A percentile compares a stretch with the other conserved stretches of the same genome.
These are phyloP conservation scores for Barnettozyma wickerhamii DNA, from an alignment of 805 yeast genomes.

Conservation along the genomic window DNA sequence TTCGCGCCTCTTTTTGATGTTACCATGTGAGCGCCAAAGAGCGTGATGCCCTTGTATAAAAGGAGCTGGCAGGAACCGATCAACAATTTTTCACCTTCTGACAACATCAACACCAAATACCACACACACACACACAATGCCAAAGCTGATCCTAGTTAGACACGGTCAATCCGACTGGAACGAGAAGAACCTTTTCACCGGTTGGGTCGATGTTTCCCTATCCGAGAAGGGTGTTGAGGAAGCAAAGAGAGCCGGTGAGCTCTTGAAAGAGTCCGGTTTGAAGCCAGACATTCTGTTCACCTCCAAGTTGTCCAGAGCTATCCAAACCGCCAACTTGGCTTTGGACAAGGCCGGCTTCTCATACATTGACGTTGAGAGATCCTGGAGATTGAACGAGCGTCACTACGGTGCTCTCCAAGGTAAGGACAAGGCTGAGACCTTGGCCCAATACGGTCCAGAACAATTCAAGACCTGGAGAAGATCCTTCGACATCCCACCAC, in stretches of 20 bases:
- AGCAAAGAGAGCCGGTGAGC: constrained; percentile 90
- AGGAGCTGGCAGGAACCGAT: too few relatives aligned
- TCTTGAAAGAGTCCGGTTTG: constrained; percentile 81
- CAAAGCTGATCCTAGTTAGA: constrained; percentile 86
- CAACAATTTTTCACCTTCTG: too few relatives aligned
- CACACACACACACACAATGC: constrained; percentile 28
- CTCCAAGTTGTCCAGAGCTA: constrained; percentile 88
- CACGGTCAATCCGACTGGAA: constrained; percentile 99
- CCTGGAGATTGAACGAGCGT: constrained; percentile 98
- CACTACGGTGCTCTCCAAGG: constrained; percentile 99
- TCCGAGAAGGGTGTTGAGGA: constrained; percentile 82
- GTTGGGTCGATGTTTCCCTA: constrained; percentile 95
- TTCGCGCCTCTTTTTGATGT: background rate
- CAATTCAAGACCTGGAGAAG: constrained; percentile 97
- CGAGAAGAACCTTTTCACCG: constrained; percentile 96
- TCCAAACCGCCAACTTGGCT: constrained; percentile 96
- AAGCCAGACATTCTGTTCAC: constrained; percentile 88
- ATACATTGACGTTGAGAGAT: constrained; percentile 87
- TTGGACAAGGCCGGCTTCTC: constrained; percentile 83
- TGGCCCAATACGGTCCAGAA: constrained; percentile 83
- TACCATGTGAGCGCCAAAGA: background rate
- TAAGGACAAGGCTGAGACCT: constrained; percentile 93
- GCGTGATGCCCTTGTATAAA: background rate
- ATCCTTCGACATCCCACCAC: constrained; percentile 96
- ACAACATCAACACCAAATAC: background rate